Evolutionary conservation across 257 asterid species (phyloP), one percentile per base, ranked within the genome.

Genomic region (Fraxinus excelsior): DNA sequence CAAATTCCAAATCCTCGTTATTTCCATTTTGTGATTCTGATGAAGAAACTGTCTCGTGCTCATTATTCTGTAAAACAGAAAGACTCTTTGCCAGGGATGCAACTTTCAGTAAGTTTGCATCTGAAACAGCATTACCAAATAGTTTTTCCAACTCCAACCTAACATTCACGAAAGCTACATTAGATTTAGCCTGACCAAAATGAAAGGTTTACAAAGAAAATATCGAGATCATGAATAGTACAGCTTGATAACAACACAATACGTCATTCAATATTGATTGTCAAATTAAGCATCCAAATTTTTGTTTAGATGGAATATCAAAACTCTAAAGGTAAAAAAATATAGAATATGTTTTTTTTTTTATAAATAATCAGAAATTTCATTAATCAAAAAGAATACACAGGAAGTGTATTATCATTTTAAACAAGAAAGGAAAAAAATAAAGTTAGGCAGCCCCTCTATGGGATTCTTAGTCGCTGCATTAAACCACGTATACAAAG

Each of bases 121-220:
- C 94, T 11, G 84, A 77, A 76, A 91, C 78, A 69, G 84, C 68
- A 38, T 84, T 86, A 71, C 97, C 98, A 82, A 93, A 82, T 71
- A 91, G 80, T 53, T 91, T 93, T 88, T 90, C 91, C 92, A 95
- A 81, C 79, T 93, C 92, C 53, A 84, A 83, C 92, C 98, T 95
- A 86, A 76, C 83, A 75, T 38, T 56, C 74, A 70, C n/a, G 60
- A 72, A 68, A 51, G 23, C 23, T 35, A 51, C 11, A 62, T 62
- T 26, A 62, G 11, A 62, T 62, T 62, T 9, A 8, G 16, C 64
- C 64, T 3, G 35, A 4, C 68, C 35, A 62, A 0, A 4, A 62
- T 42, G 49, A 64, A 31, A 62, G 16, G 42, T 65, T 8, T 44
- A 73, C 8, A 40, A 23, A 2, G 34, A 62, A 62, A 62, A 60